A percentile compares a stretch with the other conserved stretches of the same genome.
Conservation (phyloP, 805 yeast species). For the Nakazawaea ernobii region DNA sequence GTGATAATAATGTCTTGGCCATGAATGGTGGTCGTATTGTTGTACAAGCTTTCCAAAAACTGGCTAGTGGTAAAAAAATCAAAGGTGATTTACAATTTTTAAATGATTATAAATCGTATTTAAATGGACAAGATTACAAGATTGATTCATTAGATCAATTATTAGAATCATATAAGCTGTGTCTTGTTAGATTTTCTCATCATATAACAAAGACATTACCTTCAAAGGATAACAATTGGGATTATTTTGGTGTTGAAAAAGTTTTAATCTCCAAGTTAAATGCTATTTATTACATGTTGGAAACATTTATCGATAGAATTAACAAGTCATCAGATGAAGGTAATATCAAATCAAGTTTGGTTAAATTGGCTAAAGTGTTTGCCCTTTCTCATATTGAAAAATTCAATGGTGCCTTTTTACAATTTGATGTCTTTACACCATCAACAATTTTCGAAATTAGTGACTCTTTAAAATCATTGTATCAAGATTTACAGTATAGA, state of each 20-base stretch:
- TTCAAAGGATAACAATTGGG: conserved; percentile 35
- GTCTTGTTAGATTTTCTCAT: conserved; percentile 33
- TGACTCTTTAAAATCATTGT: conserved; percentile 36
- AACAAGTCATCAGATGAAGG: conserved; percentile 24
- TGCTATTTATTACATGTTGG: conserved; percentile 43
- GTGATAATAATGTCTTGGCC: conserved; percentile 85
- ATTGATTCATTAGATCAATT: conserved; percentile 26
- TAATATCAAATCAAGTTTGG: conserved; percentile 42
- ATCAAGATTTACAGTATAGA: conserved; percentile 53
- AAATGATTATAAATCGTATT: conserved; percentile 20
- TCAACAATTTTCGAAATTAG: conserved; percentile 38
- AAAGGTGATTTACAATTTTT: conserved; percentile 42
- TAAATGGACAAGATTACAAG: conserved; percentile 12
- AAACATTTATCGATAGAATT: conserved; percentile 29
- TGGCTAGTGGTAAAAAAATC: conserved; percentile 37
- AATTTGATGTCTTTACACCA: conserved; percentile 50
- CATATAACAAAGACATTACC: conserved; percentile 26
- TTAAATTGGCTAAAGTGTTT: conserved; percentile 53
- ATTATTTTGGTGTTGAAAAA: conserved; percentile 39
- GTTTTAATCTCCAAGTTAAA: conserved; percentile 43
- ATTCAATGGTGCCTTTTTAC: conserved; percentile 68
- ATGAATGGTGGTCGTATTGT: conserved; percentile 80
- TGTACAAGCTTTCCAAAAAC: conserved; percentile 39
- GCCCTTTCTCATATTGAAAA: conserved; percentile 63
- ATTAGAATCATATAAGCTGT: conserved; percentile 32